phyloP scores from a whole-genome alignment of 1,139 yeast species.

The Candida tunisiensis region DNA sequence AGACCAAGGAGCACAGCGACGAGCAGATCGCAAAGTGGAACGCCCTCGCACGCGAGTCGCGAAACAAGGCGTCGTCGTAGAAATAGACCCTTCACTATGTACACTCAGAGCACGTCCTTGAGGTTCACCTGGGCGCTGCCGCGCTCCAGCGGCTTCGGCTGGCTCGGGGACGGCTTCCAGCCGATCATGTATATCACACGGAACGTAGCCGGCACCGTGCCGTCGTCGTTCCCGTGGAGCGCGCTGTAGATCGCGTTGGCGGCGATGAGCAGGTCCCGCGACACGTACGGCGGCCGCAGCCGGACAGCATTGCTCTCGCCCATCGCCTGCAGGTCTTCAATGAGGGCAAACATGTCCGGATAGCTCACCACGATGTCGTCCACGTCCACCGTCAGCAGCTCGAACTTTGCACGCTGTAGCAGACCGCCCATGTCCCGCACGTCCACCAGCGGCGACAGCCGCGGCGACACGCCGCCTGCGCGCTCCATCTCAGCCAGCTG shows the following conservation, averaged over 20 bases:
- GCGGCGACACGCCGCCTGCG: conserved; percentile 61
- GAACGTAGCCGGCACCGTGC: conserved; percentile 38
- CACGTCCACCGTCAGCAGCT: conserved; percentile 66
- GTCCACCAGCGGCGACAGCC: conserved; percentile 69
- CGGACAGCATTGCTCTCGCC: conserved; percentile 69
- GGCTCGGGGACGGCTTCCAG: conserved; percentile 60
- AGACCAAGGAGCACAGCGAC: conserved; percentile 16
- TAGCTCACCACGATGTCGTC: conserved; percentile 76
- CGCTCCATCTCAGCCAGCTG: conserved; percentile 76
- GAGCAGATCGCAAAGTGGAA: conserved; percentile 22
- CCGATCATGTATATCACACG: conserved; percentile 73
- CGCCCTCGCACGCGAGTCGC: too few species aligned
- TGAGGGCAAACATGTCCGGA: conserved; percentile 51
- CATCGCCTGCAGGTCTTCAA: conserved; percentile 64
- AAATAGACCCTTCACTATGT: background rate
- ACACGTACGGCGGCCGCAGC: conserved; percentile 35
- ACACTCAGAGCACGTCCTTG: conserved; percentile 35
- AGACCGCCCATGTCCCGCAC: conserved; percentile 62
- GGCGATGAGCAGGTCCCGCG: conserved; percentile 52
- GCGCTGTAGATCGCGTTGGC: conserved; percentile 60
- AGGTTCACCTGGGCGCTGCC: conserved; percentile 55
- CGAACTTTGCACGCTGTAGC: conserved; percentile 61
- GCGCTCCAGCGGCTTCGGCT: conserved; percentile 57
- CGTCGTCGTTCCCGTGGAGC: conserved; percentile 47
- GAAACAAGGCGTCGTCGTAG: too few species aligned